Conservation (phyloP, 768 basidiomycete species). For the Rhodosporidiobolus sp. region DNA sequence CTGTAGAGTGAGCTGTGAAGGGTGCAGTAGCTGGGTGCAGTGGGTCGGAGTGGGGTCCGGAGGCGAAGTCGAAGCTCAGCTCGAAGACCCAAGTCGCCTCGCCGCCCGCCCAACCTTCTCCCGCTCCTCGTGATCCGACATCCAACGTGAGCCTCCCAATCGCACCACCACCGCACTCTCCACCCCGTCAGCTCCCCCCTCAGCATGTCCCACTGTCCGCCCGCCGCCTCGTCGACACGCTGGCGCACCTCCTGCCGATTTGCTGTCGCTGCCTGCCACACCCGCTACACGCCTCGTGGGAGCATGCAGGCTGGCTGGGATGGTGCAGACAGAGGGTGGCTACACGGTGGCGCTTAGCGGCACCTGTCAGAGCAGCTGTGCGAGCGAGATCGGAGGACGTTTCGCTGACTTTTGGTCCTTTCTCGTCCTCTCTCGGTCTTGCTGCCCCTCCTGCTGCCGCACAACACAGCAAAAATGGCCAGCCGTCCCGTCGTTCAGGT, state of each 20-base stretch:
- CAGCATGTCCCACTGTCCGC: no score
- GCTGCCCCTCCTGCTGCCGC: neutral
- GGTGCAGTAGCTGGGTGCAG: no score
- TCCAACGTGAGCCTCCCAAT: neutral
- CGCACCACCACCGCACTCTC: neutral
- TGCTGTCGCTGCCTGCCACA: no score
- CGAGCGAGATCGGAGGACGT: neutral
- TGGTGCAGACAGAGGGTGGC: no score
- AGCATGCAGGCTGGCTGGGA: no score
- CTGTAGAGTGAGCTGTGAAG: neutral
- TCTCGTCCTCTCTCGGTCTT: neutral
- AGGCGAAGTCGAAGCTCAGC: neutral
- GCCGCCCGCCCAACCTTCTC: neutral
- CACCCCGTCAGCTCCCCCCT: neutral
- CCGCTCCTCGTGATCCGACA: slow-evolving; percentile 2
- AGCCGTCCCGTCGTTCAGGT: slow-evolving; percentile 42
- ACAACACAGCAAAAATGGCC: slow-evolving; percentile 32
- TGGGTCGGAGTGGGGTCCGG: no score
- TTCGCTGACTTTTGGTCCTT: neutral
- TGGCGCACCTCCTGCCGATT: no score
- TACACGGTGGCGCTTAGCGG: no score
- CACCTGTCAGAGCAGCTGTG: neutral
- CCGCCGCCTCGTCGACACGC: no score
- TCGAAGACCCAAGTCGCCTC: neutral
- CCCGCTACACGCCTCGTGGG: no score